These are phyloP conservation scores for Metrosideros polymorpha DNA, from an alignment of 441 rosid species.

Conservation along the genomic window DNA sequence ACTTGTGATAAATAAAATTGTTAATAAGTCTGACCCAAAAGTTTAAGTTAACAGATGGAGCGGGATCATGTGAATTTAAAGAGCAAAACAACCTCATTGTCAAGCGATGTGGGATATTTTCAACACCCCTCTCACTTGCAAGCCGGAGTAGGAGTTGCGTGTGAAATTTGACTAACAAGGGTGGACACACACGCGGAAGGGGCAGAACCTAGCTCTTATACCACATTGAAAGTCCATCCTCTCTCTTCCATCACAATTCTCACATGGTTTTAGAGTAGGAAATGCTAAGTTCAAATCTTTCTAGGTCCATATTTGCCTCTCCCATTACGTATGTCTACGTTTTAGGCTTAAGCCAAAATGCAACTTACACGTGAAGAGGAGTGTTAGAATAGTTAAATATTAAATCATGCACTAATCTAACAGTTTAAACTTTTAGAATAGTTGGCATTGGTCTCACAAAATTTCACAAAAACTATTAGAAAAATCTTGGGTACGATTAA, in stretches of 20 bases:
- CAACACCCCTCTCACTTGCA: not conserved
- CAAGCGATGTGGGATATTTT: not conserved
- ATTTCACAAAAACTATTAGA: not conserved
- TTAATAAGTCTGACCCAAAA: not conserved
- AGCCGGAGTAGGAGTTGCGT: not conserved
- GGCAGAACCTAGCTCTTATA: rapidly evolving
- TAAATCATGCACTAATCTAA: not conserved
- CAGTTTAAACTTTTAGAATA: rapidly evolving
- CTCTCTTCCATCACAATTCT: not conserved
- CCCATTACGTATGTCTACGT: not conserved
- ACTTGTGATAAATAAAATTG: not conserved
- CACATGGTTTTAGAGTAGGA: not conserved
- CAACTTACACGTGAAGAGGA: rapidly evolving
- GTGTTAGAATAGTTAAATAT: not conserved
- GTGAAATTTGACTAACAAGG: not conserved
- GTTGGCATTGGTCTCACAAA: rapidly evolving
- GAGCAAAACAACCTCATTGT: not conserved
- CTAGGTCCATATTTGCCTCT: not conserved
- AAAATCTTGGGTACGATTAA: not conserved
- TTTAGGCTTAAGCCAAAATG: not conserved
- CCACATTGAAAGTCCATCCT: not conserved
- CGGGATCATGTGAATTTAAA: not conserved
- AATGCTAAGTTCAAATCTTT: not conserved
- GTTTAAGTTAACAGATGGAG: rapidly evolving
- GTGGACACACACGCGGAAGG: not conserved